Base-by-base conservation (phyloP, 2,329 filamentous ascomycete species). In the Cladophialophora psammophila region DNA sequence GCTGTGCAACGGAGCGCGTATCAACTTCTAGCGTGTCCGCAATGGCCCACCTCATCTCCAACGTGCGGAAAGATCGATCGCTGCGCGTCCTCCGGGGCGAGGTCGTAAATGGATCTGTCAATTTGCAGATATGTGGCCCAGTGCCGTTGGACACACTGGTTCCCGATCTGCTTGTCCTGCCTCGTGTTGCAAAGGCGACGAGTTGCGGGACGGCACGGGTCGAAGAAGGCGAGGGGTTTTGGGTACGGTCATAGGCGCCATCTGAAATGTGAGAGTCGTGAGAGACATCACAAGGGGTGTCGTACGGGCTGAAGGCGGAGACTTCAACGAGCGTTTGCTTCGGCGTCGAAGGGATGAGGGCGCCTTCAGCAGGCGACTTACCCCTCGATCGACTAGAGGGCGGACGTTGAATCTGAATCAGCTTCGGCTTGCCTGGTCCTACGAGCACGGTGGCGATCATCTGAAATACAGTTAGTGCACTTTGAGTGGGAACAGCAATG, bases 381-480 rank as follows among this genome's bases (percentile, higher is more conserved):
- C 55, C 12, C 42, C 15, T 55, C 15, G 48, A 36, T 13, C 20
- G 63, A 60, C 45, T 68, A 2, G 68, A 71, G 5, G 60, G 40
- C 12, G 70, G 68, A 40, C 71, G 70, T 36, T 69, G 70, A n/a
- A 73, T 73, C 45, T 72, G 66, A 15, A 73, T 63, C 15, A 73
- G 57, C 60, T 63, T 72, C n/a, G 71, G 66, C 52, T 73, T 73
- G 15, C 70, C 69, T 34, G 68, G 69, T 15, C 69, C 70, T 32
- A 67, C 66, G 18, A 72, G 60, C 5, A 73, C 58, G 0, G 65
- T 71, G 8, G 70, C 70, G n/a, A 71, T 63, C 70, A 71, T 69
- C 71, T 50, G 34, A 34, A 12, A 9, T 20, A 32, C 15, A 40
- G 34, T 32, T 38, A 65, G 26, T 58, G 61, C 10, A 35, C 32